Evolutionary conservation across 176 grass and related monocot species (phyloP).

Genomic region (Poa pratensis): DNA sequence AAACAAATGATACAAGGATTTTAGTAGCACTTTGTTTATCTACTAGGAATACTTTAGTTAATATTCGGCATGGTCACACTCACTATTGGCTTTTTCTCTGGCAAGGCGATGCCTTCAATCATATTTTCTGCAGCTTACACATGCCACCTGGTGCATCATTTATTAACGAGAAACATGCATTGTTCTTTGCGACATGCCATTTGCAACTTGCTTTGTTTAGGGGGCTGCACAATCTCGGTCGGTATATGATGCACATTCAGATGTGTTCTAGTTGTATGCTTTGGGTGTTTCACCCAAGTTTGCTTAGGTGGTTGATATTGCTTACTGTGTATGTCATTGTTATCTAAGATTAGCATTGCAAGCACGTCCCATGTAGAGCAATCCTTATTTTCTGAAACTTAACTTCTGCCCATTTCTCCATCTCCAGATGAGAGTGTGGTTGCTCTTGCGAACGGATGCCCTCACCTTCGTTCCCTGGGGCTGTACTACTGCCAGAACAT

Average conservation of each 20-base stretch:
- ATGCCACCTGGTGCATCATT: not conserved
- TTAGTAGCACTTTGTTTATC: not conserved
- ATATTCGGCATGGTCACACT: not conserved
- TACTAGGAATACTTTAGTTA: not conserved
- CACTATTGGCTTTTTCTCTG: not conserved
- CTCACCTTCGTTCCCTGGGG: constrained; percentile 67
- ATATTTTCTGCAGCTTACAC: not conserved
- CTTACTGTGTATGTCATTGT: not conserved
- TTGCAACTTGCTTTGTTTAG: not conserved
- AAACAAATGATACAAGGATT: not conserved
- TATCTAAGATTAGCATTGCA: not conserved
- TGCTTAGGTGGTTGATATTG: not conserved
- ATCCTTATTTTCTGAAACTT: not conserved
- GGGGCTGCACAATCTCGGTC: not conserved
- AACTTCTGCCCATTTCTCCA: not conserved
- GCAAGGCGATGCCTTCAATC: not conserved
- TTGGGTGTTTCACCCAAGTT: not conserved
- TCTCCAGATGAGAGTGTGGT: constrained; percentile 81
- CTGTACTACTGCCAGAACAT: constrained; percentile 96
- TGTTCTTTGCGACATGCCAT: not conserved
- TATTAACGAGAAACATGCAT: not conserved
- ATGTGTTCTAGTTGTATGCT: not conserved
- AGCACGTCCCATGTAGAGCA: not conserved
- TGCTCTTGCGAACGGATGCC: constrained; percentile 64
- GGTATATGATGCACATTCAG: not conserved